A percentile compares a stretch with the other conserved stretches of the same genome.
These are phyloP conservation scores for Lagenidium giganteum DNA, from an alignment of 352 stramenopile species.

Conservation along the genomic window DNA sequence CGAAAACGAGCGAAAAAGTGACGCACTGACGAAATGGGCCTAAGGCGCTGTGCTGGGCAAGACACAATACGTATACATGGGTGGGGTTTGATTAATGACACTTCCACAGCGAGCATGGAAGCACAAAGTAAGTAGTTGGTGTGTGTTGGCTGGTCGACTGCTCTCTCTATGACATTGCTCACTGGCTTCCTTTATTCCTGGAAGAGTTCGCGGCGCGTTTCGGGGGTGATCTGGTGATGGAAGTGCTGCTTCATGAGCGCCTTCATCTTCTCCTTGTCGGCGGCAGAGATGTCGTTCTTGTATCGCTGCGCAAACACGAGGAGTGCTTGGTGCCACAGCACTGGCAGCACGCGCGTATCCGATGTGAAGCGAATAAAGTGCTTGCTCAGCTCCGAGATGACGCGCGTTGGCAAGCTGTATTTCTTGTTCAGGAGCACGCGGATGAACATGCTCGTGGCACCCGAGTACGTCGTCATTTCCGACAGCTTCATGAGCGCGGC, in stretches of 20 bases:
- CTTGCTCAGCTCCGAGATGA: slow-evolving; percentile 95
- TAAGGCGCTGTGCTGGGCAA: too few relatives aligned
- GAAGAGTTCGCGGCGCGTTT: slow-evolving; percentile 97
- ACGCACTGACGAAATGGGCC: too few relatives aligned
- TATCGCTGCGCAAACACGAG: slow-evolving; percentile 98
- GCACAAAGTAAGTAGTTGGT: too few relatives aligned
- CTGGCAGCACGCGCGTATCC: slow-evolving; percentile 87
- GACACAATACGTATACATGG: too few relatives aligned
- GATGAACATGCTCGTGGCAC: slow-evolving; percentile 98
- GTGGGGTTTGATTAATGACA: too few relatives aligned
- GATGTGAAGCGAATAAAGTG: slow-evolving; percentile 95
- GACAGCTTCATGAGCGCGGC: slow-evolving; percentile 98
- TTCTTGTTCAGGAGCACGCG: slow-evolving; percentile 99
- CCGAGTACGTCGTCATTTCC: slow-evolving; percentile 95
- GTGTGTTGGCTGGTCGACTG: too few relatives aligned
- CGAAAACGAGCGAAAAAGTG: too few relatives aligned
- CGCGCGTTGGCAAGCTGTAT: slow-evolving; percentile 96
- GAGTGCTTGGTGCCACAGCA: slow-evolving; percentile 99
- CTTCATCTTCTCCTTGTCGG: slow-evolving; percentile 94
- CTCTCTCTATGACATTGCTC: too few relatives aligned
- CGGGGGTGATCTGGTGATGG: slow-evolving; percentile 98
- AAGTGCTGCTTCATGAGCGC: slow-evolving; percentile 87
- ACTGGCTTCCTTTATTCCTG: slow-evolving; percentile 60
- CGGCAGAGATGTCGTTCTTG: slow-evolving; percentile 95
- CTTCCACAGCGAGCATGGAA: too few relatives aligned